A percentile compares a stretch with the other conserved stretches of the same genome.
Conservation (phyloP, 1,284 basidiomycete species). For the Melanopsichium pennsylvanicum region DNA sequence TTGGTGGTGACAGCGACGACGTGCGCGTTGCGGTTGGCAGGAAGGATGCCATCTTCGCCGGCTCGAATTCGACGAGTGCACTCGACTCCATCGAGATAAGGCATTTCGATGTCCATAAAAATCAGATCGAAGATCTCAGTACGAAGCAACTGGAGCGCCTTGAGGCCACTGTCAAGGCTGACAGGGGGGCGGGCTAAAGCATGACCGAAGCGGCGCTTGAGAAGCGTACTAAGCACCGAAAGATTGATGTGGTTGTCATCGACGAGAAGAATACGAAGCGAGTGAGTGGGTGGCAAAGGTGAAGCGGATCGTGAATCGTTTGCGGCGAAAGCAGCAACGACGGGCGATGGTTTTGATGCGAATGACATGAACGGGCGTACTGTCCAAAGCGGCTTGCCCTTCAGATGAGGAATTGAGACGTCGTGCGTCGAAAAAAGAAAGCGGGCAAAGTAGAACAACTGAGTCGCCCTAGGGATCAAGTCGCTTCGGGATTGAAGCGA, state of each 20-base stretch:
- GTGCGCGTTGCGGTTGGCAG: constrained; percentile 39
- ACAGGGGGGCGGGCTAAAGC: constrained; percentile 45
- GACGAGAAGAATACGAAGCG: constrained; percentile 55
- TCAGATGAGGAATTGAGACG: constrained; percentile 18
- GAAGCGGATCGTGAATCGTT: constrained; percentile 14
- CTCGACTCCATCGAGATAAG: constrained; percentile 53
- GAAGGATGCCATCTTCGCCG: constrained; percentile 49
- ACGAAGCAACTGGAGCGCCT: constrained; percentile 53
- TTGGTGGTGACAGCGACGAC: constrained; percentile 56
- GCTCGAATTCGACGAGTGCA: constrained; percentile 49
- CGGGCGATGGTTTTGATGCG: constrained; percentile 1
- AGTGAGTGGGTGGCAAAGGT: constrained; percentile 30
- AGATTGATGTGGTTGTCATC: constrained; percentile 61
- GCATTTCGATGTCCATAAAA: constrained; percentile 61
- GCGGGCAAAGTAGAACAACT: constrained; percentile 4
- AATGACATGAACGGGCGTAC: constrained; percentile 16
- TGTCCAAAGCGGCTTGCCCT: constrained; percentile 37
- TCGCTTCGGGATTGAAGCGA: background rate
- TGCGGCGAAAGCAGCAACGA: constrained; percentile 3
- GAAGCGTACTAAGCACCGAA: constrained; percentile 45
- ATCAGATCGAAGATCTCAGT: constrained; percentile 54
- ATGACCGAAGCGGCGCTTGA: constrained; percentile 51
- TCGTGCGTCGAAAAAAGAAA: constrained; percentile 3
- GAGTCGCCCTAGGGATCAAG: background rate
- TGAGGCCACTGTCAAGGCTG: constrained; percentile 52